Conservation (phyloP, 352 stramenopile genomes). For the Phytophthora quininea region DNA sequence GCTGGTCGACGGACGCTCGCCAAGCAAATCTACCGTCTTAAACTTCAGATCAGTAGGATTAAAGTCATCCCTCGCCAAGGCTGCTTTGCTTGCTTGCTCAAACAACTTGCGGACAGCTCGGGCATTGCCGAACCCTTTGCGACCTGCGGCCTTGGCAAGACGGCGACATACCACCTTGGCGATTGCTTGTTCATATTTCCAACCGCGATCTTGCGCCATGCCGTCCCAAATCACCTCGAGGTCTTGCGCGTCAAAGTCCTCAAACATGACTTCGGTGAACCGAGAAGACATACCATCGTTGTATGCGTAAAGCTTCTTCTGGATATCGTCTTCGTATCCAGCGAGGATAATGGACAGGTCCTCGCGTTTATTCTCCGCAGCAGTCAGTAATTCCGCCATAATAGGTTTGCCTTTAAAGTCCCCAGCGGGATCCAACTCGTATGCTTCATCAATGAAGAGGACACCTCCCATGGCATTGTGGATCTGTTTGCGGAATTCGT, state of each 20-base stretch:
- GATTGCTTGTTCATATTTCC: constrained; percentile 53
- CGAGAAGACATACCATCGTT: constrained; percentile 89
- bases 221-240: constrained; percentile 78
- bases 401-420: constrained; percentile 87
- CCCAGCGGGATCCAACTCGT: constrained; percentile 84
- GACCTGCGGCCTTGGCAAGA: constrained; percentile 60
- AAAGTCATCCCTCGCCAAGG: constrained; percentile 80
- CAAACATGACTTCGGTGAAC: constrained; percentile 88
- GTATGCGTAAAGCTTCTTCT: constrained; percentile 92
- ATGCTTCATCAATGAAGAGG: constrained; percentile 94
- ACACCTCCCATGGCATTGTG: constrained; percentile 70
- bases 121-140: constrained; percentile 90
- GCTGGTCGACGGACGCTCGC: constrained; percentile 78
- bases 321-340: constrained; percentile 93
- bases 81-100: constrained; percentile 61
- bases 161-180: constrained; percentile 69
- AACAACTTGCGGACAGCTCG: constrained; percentile 78
- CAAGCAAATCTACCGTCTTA: constrained; percentile 74
- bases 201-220: constrained; percentile 49
- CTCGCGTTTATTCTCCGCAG: constrained; percentile 86
- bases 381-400: constrained; percentile 87
- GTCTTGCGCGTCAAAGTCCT: constrained; percentile 91
- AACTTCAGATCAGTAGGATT: constrained; percentile 47
- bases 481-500: constrained; percentile 79
- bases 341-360: constrained; percentile 91